Conservation (phyloP, 805 yeast species). For the Brettanomyces bruxellensis region DNA sequence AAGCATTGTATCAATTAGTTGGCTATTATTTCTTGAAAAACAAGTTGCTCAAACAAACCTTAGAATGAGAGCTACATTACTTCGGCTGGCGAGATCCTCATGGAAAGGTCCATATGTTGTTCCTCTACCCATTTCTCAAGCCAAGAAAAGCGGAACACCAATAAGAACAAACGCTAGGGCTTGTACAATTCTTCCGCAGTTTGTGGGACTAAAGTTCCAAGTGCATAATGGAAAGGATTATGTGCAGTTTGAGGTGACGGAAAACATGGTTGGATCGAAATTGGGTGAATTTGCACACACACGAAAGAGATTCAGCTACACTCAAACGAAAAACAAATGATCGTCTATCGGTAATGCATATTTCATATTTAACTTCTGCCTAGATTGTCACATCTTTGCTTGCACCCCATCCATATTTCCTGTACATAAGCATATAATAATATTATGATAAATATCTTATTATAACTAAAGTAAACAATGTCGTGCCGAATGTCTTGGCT, state of each 20-base stretch:
- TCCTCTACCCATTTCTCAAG: slow-evolving; percentile 87
- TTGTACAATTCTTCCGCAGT: slow-evolving; percentile 91
- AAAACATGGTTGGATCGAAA: slow-evolving; percentile 95
- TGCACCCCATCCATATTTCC: not conserved
- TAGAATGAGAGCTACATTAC: slow-evolving; percentile 31
- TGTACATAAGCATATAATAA: not conserved
- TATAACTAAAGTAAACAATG: not conserved
- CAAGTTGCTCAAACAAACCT: not conserved
- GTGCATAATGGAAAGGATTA: slow-evolving; percentile 95
- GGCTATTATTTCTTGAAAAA: no score
- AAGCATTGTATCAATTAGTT: no score
- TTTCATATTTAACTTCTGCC: not conserved
- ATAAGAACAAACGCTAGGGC: slow-evolving; percentile 93
- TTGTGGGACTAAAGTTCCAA: slow-evolving; percentile 90
- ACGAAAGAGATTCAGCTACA: slow-evolving; percentile 77
- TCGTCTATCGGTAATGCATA: not conserved
- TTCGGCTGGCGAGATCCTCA: slow-evolving; percentile 40
- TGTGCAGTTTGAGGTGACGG: slow-evolving; percentile 76
- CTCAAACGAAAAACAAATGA: slow-evolving; percentile 59
- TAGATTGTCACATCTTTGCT: no score
- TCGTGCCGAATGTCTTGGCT: not conserved
- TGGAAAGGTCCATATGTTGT: slow-evolving; percentile 88
- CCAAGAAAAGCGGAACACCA: slow-evolving; percentile 71
- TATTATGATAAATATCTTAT: not conserved
- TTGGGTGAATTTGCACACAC: slow-evolving; percentile 95